These are phyloP conservation scores for Astrothelium macrocarpum DNA, from an alignment of 495 filamentous ascomycete species.

Conservation along the genomic window DNA sequence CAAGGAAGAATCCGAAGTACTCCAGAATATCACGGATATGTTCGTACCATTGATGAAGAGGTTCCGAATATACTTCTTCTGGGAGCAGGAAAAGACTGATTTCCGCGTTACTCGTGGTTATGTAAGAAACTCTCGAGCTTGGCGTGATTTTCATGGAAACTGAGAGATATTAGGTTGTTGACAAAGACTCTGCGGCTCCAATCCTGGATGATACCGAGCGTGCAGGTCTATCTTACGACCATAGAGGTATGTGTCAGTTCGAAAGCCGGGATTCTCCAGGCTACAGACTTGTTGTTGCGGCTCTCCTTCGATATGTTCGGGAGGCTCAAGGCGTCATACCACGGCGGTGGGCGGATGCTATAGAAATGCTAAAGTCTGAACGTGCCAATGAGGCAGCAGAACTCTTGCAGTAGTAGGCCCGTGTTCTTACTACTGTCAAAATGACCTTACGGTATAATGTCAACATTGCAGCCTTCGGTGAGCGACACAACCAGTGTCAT, in stretches of 20 bases:
- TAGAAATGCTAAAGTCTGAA: constrained; percentile 4
- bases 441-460: neutral
- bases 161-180: constrained; percentile 48
- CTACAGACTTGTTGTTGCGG: constrained; percentile 62
- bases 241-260: constrained; percentile 85
- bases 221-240: constrained; percentile 71
- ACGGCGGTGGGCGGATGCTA: constrained; percentile 7
- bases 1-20: constrained; percentile 65
- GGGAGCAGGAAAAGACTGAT: constrained; percentile 42
- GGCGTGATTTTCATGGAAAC: constrained; percentile 20
- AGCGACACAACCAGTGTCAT: constrained; percentile 28
- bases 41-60: constrained; percentile 65
- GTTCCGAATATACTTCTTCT: constrained; percentile 61
- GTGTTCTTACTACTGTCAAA: neutral
- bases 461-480: constrained; percentile 29
- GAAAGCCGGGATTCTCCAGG: constrained; percentile 62
- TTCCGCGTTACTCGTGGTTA: constrained; percentile 48
- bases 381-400: constrained; percentile 12
- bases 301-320: constrained; percentile 52
- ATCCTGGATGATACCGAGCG: constrained; percentile 64
- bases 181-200: constrained; percentile 64
- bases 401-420: neutral
- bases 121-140: constrained; percentile 18
- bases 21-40: constrained; percentile 69
- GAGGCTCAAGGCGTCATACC: constrained; percentile 2